phyloP scores from a whole-genome alignment of 2,329 filamentous ascomycete genomes.

The Fusarium torulosum region DNA sequence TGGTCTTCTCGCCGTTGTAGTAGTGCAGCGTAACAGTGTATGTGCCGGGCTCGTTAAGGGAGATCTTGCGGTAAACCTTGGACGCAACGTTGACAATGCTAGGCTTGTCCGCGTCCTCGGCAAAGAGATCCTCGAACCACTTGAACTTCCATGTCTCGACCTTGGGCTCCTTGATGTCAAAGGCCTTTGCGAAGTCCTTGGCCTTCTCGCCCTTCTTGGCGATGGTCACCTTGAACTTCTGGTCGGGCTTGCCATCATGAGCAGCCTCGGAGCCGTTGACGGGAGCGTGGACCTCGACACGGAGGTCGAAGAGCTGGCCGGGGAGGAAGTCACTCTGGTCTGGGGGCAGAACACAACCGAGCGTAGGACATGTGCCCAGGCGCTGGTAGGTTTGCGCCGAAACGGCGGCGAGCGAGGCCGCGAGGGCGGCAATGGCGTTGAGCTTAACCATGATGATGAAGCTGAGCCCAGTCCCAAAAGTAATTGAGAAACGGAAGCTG shows the following conservation, averaged over 20 bases:
- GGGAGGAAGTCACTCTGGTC: constrained; percentile 83
- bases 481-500: constrained; percentile 11
- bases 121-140: constrained; percentile 90
- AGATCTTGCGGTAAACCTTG: constrained; percentile 81
- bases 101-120: constrained; percentile 75
- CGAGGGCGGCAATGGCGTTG: constrained; percentile 52
- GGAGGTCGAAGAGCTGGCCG: constrained; percentile 86
- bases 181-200: constrained; percentile 73
- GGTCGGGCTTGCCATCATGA: constrained; percentile 74
- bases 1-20: constrained; percentile 78
- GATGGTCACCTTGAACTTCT: constrained; percentile 81
- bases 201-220: constrained; percentile 69
- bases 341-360: constrained; percentile 71
- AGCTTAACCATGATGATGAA: constrained; percentile 53
- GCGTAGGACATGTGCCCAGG: constrained; percentile 68
- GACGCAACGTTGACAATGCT: constrained; percentile 83
- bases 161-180: constrained; percentile 76
- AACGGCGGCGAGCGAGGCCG: constrained; percentile 55
- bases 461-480: constrained; percentile 15
- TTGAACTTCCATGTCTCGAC: constrained; percentile 85
- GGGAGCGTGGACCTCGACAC: constrained; percentile 84
- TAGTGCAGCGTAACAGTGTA: constrained; percentile 83
- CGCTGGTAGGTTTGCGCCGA: constrained; percentile 71
- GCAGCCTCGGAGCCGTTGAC: constrained; percentile 86
- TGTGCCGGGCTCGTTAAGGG: constrained; percentile 81